Evolutionary conservation across 2,329 filamentous ascomycete species (phyloP).

Genomic region (Xylaria sp.): DNA sequence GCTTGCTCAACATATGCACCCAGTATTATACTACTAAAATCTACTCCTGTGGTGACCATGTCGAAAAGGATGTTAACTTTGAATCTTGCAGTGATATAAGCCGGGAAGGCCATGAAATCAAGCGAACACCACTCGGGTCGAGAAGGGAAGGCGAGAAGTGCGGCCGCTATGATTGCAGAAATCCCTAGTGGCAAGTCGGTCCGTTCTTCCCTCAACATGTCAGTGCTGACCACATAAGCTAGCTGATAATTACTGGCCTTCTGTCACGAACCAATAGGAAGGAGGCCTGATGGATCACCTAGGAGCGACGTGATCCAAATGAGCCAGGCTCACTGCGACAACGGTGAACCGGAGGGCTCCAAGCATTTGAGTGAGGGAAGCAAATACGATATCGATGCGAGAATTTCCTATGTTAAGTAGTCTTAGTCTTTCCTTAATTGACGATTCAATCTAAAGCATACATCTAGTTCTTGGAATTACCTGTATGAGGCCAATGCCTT

Average conservation of each 20-base stretch:
- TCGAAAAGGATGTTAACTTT: no score
- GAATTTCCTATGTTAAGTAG: not conserved
- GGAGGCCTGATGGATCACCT: not conserved
- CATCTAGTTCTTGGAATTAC: not conserved
- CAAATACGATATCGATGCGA: not conserved
- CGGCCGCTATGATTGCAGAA: not conserved
- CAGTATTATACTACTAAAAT: no score
- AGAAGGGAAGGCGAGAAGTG: not conserved
- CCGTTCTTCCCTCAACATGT: not conserved
- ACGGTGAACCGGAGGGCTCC: not conserved
- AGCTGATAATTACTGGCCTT: not conserved
- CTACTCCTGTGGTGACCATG: no score
- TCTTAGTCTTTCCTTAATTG: not conserved
- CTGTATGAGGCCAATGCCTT: not conserved
- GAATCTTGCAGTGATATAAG: no score
- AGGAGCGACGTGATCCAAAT: not conserved
- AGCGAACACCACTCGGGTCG: no score
- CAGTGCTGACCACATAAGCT: not conserved
- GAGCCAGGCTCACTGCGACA: not conserved
- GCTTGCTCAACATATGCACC: no score
- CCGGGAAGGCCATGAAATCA: no score
- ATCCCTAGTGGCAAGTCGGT: not conserved
- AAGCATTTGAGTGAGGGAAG: slow-evolving; percentile 2
- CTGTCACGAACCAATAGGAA: not conserved
- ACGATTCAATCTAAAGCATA: slow-evolving; percentile 1